Evolutionary conservation across 179 eudicot species (phyloP), one percentile per base, ranked within the genome.

Genomic region (Silene vulgaris): DNA sequence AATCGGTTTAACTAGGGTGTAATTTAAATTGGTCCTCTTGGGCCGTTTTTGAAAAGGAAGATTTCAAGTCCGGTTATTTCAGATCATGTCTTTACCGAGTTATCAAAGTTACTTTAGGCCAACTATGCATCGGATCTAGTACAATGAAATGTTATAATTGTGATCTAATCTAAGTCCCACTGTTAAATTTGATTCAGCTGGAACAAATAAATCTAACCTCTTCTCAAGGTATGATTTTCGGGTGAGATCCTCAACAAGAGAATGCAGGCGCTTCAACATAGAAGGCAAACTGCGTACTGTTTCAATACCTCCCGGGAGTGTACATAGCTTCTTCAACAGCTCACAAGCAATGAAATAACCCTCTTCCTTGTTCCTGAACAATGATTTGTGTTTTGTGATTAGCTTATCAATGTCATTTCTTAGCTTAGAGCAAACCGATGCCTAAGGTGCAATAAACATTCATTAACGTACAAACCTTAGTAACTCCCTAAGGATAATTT

Each of bases 311-410:
- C 81, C 78, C 59, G 79, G 80, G 37, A 77, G 83, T 9, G 48
- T 61, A 48, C 90, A 95, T 68, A 95, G 82, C 82, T 83, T 87
- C 88, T 88, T 87, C 79, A 95, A 74, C 73, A 95, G 86, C 60
- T 87, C 96, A 62, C 87, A 79, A 13, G 97, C 93, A 72, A 90
- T 90, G 88, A 89, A 93, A 79, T 79, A 95, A 13, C 87, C 93
- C 43, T 90, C 97, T 81, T 94, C 97, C 78, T 92, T 95, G 92
- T 93, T 95, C 81, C 99, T 95, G 82, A 32, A 82, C 37, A 75
- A 84, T 48, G 56, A n/a, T 56, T 14, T 56, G 17, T 56, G 60
- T 56, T 56, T 56, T 16, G 60, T 56, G 60, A 19, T 63, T 57
- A 28, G 28, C 9, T 57, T 14, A 5, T 29, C 3, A 75, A 32